phyloP scores from a whole-genome alignment of 2,329 filamentous ascomycete species.

The Aureobasidium sp. region DNA sequence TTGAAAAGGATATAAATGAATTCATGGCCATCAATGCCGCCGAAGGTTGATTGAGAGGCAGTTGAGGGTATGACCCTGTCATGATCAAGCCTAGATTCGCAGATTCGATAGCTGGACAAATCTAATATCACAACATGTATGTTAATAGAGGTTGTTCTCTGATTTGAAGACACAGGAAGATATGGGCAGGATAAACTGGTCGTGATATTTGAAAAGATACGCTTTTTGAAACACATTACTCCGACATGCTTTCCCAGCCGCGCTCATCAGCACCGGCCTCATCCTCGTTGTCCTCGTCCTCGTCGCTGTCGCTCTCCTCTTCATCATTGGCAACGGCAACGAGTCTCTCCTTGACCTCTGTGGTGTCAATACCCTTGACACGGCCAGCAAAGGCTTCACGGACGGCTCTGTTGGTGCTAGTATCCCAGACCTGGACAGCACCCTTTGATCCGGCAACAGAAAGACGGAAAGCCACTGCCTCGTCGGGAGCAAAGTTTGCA shows the following conservation, averaged over 20 bases:
- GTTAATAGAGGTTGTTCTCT: no score
- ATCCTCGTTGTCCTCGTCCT: constrained; percentile 51
- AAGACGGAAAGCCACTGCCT: constrained; percentile 83
- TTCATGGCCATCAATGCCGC: background rate
- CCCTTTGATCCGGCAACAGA: constrained; percentile 94
- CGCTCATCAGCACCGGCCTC: constrained; percentile 33
- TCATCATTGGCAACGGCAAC: constrained; percentile 60
- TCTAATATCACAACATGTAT: background rate
- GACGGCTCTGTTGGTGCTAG: constrained; percentile 83
- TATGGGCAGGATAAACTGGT: background rate
- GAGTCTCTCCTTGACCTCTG: constrained; percentile 64
- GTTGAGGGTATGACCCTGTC: background rate
- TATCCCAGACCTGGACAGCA: constrained; percentile 90
- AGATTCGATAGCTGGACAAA: background rate
- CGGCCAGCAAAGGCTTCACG: constrained; percentile 73
- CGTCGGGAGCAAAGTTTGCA: constrained; percentile 80
- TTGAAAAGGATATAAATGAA: background rate
- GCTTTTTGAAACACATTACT: constrained; percentile 17
- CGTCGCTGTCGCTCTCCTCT: constrained; percentile 57
- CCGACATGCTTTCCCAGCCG: constrained; percentile 33
- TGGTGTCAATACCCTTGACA: constrained; percentile 38
- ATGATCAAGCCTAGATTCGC: background rate
- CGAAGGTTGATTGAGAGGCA: background rate
- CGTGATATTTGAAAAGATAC: background rate
- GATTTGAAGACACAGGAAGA: background rate